Percentiles rank a stretch among this genome's conserved stretches.
phyloP scores from a whole-genome alignment of 805 yeast genomes.

The Komagataella ulmi region DNA sequence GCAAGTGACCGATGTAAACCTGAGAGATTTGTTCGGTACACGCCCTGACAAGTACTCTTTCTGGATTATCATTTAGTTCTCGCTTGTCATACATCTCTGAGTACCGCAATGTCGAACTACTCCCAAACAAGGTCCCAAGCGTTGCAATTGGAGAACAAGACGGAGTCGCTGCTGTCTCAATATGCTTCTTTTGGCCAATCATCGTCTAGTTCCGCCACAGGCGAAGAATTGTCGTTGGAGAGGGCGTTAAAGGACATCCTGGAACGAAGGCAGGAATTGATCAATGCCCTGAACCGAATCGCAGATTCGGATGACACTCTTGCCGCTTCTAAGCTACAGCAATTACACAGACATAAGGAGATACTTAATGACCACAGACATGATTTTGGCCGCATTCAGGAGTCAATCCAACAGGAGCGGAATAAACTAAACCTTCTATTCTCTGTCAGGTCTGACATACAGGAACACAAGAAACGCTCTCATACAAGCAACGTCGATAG shows the following conservation, averaged over 20 bases:
- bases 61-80: not conserved
- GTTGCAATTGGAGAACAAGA: constrained; percentile 56
- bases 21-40: not conserved
- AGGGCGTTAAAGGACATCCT: constrained; percentile 37
- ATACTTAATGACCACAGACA: constrained; percentile 54
- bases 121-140: constrained; percentile 58
- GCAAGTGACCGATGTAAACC: not conserved
- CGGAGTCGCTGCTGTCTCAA: constrained; percentile 36
- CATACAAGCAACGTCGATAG: constrained; percentile 8
- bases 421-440: constrained; percentile 61
- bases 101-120: constrained; percentile 20
- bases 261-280: constrained; percentile 36
- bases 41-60: not conserved
- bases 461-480: constrained; percentile 39
- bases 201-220: constrained; percentile 31
- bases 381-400: constrained; percentile 46
- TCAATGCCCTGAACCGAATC: constrained; percentile 36
- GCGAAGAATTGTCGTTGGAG: constrained; percentile 32
- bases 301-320: constrained; percentile 43
- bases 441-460: constrained; percentile 70
- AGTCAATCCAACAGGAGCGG: constrained; percentile 56
- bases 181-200: constrained; percentile 43
- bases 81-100: not conserved
- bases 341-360: constrained; percentile 73
- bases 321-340: constrained; percentile 67